Conservation (phyloP, 345 rosid genomes). For the Eucalyptus rudis region DNA sequence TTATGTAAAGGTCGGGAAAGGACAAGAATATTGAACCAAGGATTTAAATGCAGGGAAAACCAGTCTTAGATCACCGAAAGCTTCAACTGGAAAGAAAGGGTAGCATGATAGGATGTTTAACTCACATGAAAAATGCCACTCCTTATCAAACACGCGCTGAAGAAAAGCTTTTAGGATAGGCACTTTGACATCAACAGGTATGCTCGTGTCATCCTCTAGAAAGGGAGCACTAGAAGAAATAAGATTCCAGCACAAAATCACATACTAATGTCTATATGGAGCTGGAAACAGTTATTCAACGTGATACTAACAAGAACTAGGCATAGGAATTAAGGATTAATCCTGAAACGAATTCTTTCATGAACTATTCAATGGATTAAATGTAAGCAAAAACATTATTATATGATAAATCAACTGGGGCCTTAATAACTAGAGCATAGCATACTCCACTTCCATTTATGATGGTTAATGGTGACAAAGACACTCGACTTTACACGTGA, state of each 20-base stretch:
- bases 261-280: not conserved
- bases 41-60: not conserved
- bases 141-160: slow-evolving; percentile 50
- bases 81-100: not conserved
- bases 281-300: not conserved
- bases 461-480: not conserved
- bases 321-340: not conserved
- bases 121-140: slow-evolving; percentile 92
- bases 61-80: not conserved
- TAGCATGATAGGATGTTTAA: not conserved
- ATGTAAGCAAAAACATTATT: not conserved
- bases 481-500: too few species aligned
- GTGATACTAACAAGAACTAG: not conserved
- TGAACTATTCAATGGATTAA: not conserved
- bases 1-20: too few species aligned
- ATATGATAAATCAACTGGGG: not conserved
- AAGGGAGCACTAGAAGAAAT: not conserved
- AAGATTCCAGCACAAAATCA: not conserved
- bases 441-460: not conserved
- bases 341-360: too few species aligned
- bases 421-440: not conserved
- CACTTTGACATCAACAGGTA: slow-evolving; percentile 4
- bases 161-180: slow-evolving; percentile 76
- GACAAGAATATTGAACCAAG: not conserved
- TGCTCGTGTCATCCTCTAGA: slow-evolving; percentile 97